Evolutionary conservation across 371 early-diverging fungal genomes (phyloP).

Genomic region (Haplosporangium sp.): DNA sequence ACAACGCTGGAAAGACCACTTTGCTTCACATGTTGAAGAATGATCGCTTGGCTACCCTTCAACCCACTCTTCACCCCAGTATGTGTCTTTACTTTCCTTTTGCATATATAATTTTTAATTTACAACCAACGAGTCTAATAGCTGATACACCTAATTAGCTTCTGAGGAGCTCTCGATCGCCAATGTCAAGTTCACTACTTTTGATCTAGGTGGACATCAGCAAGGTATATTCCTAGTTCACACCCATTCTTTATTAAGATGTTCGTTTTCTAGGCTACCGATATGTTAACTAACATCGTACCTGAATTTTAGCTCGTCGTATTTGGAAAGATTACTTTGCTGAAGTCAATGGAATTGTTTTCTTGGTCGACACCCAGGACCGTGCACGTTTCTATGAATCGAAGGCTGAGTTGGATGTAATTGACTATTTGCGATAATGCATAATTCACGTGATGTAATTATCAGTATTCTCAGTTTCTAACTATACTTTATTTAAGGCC

Average conservation of each 20-base stretch:
- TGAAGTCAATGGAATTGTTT: conserved; percentile 96
- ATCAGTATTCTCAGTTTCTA: background rate
- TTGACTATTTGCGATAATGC: conserved; percentile 9
- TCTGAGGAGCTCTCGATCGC: conserved; percentile 97
- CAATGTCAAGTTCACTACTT: conserved; percentile 96
- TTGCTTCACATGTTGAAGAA: conserved; percentile 99
- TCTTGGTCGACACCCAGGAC: conserved; percentile 95
- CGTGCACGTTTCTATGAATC: conserved; percentile 86
- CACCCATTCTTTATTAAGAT: background rate
- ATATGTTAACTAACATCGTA: background rate
- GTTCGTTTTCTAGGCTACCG: background rate
- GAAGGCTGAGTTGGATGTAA: conserved; percentile 95
- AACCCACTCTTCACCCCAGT: conserved; percentile 99
- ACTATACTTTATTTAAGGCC: conserved; percentile 61
- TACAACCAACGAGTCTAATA: background rate
- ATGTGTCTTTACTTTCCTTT: conserved; percentile 53
- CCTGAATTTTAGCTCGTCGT: conserved; percentile 83
- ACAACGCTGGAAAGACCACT: conserved; percentile 99
- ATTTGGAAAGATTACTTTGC: conserved; percentile 99
- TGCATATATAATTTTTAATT: too few species aligned
- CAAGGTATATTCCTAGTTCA: conserved; percentile 72
- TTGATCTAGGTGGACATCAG: conserved; percentile 96
- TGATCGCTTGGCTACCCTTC: conserved; percentile 95
- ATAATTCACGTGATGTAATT: background rate
- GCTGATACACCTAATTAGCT: conserved; percentile 63